These are phyloP conservation scores for Cytospora chrysosperma DNA, from an alignment of 2,329 filamentous ascomycete genomes.

Conservation along the genomic window DNA sequence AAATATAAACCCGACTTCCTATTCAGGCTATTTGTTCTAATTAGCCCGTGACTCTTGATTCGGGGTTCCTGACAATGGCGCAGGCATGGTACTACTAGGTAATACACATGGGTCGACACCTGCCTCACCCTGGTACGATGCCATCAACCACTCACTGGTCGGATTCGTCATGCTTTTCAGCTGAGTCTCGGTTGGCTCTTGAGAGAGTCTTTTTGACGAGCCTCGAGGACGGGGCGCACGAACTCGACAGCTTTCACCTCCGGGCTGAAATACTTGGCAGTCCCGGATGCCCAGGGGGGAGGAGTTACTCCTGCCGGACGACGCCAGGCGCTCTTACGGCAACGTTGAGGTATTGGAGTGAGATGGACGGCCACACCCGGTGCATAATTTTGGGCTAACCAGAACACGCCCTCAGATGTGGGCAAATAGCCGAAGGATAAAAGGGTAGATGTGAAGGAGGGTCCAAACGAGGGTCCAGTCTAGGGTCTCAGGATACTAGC, in stretches of 20 bases:
- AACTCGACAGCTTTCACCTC: slow-evolving; percentile 25
- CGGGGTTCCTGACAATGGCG: too few species aligned
- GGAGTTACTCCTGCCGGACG: slow-evolving; percentile 25
- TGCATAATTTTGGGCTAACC: slow-evolving; percentile 26
- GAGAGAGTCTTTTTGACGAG: slow-evolving; percentile 13
- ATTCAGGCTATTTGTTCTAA: too few species aligned
- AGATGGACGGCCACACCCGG: slow-evolving; percentile 23
- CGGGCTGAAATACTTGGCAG: slow-evolving; percentile 26
- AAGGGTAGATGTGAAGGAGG: slow-evolving; percentile 1
- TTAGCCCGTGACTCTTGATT: too few species aligned
- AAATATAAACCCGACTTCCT: too few species aligned
- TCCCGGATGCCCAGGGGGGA: slow-evolving; percentile 25
- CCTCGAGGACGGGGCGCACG: slow-evolving; percentile 26
- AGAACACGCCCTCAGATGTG: slow-evolving; percentile 28
- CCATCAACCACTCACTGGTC: slow-evolving; percentile 27
- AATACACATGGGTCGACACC: too few species aligned
- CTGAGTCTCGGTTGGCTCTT: slow-evolving; percentile 1
- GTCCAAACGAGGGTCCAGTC: slow-evolving; percentile 6
- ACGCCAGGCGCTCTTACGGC: slow-evolving; percentile 24
- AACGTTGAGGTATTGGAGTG: slow-evolving; percentile 24
- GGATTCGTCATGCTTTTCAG: slow-evolving; percentile 25
- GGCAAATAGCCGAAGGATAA: background rate
- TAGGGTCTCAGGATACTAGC: background rate
- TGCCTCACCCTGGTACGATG: slow-evolving; percentile 25
- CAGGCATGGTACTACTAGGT: too few species aligned